phyloP scores from a whole-genome alignment of 164 flowering plant genomes.

The Magnolia officinalis region DNA sequence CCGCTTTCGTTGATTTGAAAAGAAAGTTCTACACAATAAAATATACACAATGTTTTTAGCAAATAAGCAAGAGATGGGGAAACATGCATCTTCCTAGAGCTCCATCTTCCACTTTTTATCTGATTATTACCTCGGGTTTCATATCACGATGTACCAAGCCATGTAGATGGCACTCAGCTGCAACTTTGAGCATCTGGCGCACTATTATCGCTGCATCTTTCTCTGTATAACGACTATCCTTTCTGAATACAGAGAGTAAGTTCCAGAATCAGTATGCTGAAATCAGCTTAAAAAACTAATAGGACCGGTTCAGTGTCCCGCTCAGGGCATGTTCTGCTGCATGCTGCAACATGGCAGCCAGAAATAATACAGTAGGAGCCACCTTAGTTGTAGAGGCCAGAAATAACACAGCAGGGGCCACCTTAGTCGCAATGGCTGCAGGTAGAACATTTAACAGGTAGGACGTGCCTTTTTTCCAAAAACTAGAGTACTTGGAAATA shows the following conservation, averaged over 20 bases:
- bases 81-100: background rate
- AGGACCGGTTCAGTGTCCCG: background rate
- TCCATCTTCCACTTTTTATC: background rate
- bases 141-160: conserved; percentile 98
- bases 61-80: background rate
- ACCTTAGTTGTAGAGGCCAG: background rate
- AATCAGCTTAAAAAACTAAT: background rate
- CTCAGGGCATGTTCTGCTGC: background rate
- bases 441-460: background rate
- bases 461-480: background rate
- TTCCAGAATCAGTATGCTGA: background rate
- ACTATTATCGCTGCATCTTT: conserved; percentile 94
- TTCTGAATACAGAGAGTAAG: conserved; percentile 43
- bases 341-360: background rate
- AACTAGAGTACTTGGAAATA: background rate
- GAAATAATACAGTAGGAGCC: background rate
- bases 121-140: conserved; percentile 87
- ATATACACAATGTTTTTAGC: conserved; percentile 7
- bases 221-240: conserved; percentile 91
- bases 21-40: conserved; percentile 73
- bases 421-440: background rate
- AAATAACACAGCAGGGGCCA: background rate
- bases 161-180: conserved; percentile 94
- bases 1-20: conserved; percentile 77
- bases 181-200: conserved; percentile 97